phyloP scores from a whole-genome alignment of 1,139 yeast genomes.

The Geotrichum bryndzae region DNA sequence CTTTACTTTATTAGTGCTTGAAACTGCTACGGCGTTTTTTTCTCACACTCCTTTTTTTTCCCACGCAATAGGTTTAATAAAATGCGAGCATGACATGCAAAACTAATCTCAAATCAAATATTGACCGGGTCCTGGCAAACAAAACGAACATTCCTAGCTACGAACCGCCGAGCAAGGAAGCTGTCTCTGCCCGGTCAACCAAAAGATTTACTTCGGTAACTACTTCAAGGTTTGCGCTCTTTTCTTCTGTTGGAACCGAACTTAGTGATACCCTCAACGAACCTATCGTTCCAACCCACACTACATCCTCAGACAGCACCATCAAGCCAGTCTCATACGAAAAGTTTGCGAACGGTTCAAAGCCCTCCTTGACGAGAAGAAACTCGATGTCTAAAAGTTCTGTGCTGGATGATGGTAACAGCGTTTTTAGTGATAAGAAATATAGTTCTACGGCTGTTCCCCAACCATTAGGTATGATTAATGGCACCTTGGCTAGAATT shows the following conservation, averaged over 20 bases:
- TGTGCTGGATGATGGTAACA: background rate
- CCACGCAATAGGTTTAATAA: background rate
- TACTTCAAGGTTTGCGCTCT: background rate
- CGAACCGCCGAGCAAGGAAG: background rate
- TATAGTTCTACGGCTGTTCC: background rate
- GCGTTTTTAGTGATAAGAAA: background rate
- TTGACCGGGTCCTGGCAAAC: slow-evolving; percentile 5
- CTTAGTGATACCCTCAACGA: background rate
- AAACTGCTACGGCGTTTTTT: background rate
- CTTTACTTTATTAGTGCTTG: background rate
- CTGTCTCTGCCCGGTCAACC: background rate
- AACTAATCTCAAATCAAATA: slow-evolving; percentile 10
- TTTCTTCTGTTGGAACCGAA: slow-evolving; percentile 1
- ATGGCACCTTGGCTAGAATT: background rate
- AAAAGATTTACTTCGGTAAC: background rate
- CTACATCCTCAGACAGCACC: background rate
- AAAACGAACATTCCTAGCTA: slow-evolving; percentile 8
- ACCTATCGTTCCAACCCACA: background rate
- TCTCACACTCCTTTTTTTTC: background rate
- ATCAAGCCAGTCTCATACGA: background rate
- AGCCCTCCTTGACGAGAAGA: background rate
- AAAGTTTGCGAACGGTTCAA: background rate
- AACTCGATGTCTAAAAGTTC: background rate
- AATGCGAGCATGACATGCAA: slow-evolving; percentile 9
- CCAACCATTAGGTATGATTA: background rate